These are phyloP conservation scores for Aspergillus felis DNA, from an alignment of 2,329 filamentous ascomycete genomes.

Conservation along the genomic window DNA sequence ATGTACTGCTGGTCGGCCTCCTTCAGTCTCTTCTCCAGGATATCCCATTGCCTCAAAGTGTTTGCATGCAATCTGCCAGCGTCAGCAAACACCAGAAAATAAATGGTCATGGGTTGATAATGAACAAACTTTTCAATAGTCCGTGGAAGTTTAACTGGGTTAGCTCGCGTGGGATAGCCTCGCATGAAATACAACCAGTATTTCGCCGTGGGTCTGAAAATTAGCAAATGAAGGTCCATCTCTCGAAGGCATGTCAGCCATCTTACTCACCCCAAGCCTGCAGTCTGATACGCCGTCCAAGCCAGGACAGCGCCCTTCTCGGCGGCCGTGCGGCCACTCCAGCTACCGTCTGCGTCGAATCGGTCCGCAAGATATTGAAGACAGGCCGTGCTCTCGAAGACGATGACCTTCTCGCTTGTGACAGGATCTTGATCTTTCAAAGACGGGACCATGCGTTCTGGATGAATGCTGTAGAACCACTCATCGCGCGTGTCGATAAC, in stretches of 20 bases:
- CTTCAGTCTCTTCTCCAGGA: not conserved
- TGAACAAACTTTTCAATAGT: constrained; percentile 5
- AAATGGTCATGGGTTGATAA: not conserved
- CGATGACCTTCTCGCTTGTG: not conserved
- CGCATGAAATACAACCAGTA: constrained; percentile 9
- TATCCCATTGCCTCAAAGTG: constrained; percentile 3
- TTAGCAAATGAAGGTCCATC: too few relatives aligned
- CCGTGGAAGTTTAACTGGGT: constrained; percentile 4
- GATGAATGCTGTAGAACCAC: constrained; percentile 5
- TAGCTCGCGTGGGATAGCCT: constrained; percentile 2
- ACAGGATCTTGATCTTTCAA: constrained; percentile 2
- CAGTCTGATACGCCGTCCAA: constrained; percentile 5
- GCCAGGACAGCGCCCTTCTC: not conserved
- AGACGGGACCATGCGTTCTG: constrained; percentile 4
- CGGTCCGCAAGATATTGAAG: constrained; percentile 4
- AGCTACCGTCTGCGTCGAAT: not conserved
- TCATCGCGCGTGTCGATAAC: constrained; percentile 5
- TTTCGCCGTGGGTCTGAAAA: constrained; percentile 3
- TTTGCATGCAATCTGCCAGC: not conserved
- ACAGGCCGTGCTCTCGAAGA: constrained; percentile 7
- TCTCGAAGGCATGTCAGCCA: too few relatives aligned
- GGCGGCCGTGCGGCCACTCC: not conserved
- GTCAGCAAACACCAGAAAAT: not conserved
- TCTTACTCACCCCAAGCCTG: not conserved
- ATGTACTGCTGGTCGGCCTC: not conserved